Evolutionary conservation across 75 land plant genomes (phyloP).

Genomic region (Gnetum montanum): DNA sequence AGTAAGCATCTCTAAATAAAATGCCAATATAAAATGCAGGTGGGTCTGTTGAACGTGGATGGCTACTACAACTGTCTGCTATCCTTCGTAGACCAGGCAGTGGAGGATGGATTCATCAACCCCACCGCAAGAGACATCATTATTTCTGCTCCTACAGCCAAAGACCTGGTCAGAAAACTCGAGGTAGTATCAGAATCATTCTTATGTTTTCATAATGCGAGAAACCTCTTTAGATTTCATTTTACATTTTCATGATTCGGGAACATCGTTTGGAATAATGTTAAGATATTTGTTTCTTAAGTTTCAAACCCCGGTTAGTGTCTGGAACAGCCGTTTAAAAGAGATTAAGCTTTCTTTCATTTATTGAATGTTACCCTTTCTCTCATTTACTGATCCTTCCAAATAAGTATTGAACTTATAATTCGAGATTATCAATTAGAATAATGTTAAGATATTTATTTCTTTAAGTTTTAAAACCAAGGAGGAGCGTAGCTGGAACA

Average conservation of each 20-base stretch:
- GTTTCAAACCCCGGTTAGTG: neutral
- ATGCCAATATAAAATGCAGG: too few species aligned
- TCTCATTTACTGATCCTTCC: too few species aligned
- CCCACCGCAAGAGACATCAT: constrained; percentile 39
- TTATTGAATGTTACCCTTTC: too few species aligned
- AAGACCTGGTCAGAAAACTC: constrained; percentile 22
- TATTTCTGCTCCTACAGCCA: constrained; percentile 36
- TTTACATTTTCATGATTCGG: neutral
- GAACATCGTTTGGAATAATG: neutral
- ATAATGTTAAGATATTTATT: too few species aligned
- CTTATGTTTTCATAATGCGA: neutral
- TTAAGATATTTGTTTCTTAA: too few species aligned
- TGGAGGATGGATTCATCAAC: constrained; percentile 39
- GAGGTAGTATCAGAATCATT: constrained; percentile 15
- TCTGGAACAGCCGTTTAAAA: neutral
- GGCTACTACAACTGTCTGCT: constrained; percentile 40
- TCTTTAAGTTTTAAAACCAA: too few species aligned
- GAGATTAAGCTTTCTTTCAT: too few species aligned
- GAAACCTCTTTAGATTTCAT: neutral
- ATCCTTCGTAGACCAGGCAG: constrained; percentile 35
- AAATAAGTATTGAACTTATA: too few species aligned
- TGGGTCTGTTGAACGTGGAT: constrained; percentile 41
- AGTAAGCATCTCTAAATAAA: too few species aligned
- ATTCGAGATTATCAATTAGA: too few species aligned
- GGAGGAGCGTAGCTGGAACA: too few species aligned